Conservation (phyloP, 495 filamentous ascomycete genomes). For the Hypomontagnella submonticulosa region DNA sequence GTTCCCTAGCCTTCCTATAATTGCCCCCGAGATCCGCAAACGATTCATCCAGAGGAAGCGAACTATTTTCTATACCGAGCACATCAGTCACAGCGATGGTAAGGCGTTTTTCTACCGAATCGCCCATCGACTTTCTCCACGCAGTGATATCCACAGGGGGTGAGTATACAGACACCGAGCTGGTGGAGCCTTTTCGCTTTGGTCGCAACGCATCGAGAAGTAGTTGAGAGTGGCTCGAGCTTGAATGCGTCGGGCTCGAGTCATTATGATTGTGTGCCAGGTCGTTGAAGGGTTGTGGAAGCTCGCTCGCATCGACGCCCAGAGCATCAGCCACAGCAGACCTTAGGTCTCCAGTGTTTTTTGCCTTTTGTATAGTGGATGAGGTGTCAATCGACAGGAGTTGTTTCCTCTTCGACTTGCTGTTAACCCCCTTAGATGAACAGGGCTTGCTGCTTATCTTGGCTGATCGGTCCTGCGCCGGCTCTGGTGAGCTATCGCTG, state of each 20-base stretch:
- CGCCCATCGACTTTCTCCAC: slow-evolving; percentile 33
- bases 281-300: slow-evolving; percentile 36
- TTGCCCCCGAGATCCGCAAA: slow-evolving; percentile 56
- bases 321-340: slow-evolving; percentile 44
- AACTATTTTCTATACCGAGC: slow-evolving; percentile 43
- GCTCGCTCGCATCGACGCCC: slow-evolving; percentile 39
- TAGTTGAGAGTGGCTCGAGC: slow-evolving; percentile 13
- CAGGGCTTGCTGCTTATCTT: slow-evolving; percentile 1
- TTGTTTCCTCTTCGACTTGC: slow-evolving; percentile 9
- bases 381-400: slow-evolving; percentile 19
- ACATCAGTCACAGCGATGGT: slow-evolving; percentile 48
- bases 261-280: slow-evolving; percentile 6
- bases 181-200: slow-evolving; percentile 5
- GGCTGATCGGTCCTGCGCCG: slow-evolving; percentile 6
- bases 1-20: slow-evolving; percentile 48
- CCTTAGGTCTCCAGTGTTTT: slow-evolving; percentile 25
- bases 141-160: slow-evolving; percentile 10
- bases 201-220: neutral
- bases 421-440: neutral
- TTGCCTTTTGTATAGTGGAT: slow-evolving; percentile 2
- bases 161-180: slow-evolving; percentile 32
- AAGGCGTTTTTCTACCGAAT: slow-evolving; percentile 48
- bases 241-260: slow-evolving; percentile 24
- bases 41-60: slow-evolving; percentile 47
- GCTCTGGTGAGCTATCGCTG: slow-evolving; percentile 12